These are phyloP conservation scores for Penicillium frequentans DNA, from an alignment of 2,329 filamentous ascomycete species.

Conservation along the genomic window DNA sequence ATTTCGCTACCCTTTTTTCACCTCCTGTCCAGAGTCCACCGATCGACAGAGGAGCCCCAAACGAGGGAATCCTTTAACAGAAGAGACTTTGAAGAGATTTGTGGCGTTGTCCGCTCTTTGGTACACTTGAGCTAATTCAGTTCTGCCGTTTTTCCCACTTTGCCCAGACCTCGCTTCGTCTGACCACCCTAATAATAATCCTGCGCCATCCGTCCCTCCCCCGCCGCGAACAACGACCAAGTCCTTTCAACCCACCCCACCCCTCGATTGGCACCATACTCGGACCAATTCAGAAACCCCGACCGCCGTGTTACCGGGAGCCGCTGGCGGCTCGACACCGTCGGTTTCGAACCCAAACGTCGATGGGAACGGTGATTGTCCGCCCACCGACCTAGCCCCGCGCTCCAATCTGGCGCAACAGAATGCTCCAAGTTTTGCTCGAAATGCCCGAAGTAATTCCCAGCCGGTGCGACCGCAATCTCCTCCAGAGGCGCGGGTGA, in stretches of 20 bases:
- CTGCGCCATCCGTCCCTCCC: slow-evolving; percentile 41
- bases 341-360: slow-evolving; percentile 35
- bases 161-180: slow-evolving; percentile 15
- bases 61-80: neutral
- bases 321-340: slow-evolving; percentile 40
- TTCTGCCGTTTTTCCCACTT: slow-evolving; percentile 4
- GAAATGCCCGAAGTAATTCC: slow-evolving; percentile 53
- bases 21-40: slow-evolving; percentile 18
- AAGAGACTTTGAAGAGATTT: slow-evolving; percentile 8
- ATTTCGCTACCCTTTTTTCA: slow-evolving; percentile 27
- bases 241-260: slow-evolving; percentile 54
- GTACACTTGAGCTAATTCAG: slow-evolving; percentile 12
- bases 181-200: slow-evolving; percentile 10
- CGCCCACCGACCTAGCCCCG: slow-evolving; percentile 30
- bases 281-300: slow-evolving; percentile 68
- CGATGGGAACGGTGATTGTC: slow-evolving; percentile 35
- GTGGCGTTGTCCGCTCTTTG: slow-evolving; percentile 14
- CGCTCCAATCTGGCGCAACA: slow-evolving; percentile 39
- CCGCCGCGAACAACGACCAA: slow-evolving; percentile 61
- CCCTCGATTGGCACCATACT: slow-evolving; percentile 62
- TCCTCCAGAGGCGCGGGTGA: slow-evolving; percentile 38
- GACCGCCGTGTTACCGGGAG: slow-evolving; percentile 55
- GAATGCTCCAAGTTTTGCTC: slow-evolving; percentile 31
- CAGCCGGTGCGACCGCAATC: slow-evolving; percentile 50
- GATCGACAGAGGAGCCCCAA: slow-evolving; percentile 20